These are phyloP conservation scores for Backusella tarrabulga DNA, from an alignment of 192 early-diverging fungal species.

Conservation along the genomic window DNA sequence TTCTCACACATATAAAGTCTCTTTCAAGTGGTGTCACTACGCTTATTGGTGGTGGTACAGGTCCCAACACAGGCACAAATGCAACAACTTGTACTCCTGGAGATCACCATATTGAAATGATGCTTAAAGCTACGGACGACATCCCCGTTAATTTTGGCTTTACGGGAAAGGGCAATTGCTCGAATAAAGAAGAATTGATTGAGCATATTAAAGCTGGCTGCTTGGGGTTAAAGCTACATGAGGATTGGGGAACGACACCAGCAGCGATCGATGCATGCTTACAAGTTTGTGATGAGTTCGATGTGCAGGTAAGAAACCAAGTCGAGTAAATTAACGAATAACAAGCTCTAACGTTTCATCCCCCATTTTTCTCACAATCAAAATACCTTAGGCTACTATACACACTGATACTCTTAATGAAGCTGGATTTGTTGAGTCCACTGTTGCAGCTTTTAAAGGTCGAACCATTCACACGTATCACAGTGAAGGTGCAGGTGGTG, in stretches of 20 bases:
- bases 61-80: slow-evolving; percentile 95
- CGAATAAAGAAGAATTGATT: slow-evolving; percentile 58
- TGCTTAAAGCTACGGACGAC: slow-evolving; percentile 87
- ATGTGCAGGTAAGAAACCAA: slow-evolving; percentile 60
- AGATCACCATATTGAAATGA: slow-evolving; percentile 76
- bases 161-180: slow-evolving; percentile 94
- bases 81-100: slow-evolving; percentile 97
- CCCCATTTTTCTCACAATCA: neutral
- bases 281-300: slow-evolving; percentile 79
- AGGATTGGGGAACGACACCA: slow-evolving; percentile 97
- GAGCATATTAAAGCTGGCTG: slow-evolving; percentile 88
- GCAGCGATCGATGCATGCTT: slow-evolving; percentile 91
- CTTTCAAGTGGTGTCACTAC: slow-evolving; percentile 82
- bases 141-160: slow-evolving; percentile 91
- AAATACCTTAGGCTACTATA: slow-evolving; percentile 66
- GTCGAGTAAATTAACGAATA: too few species aligned
- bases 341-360: too few species aligned
- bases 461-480: slow-evolving; percentile 97
- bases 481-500: slow-evolving; percentile 95
- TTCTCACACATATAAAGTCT: slow-evolving; percentile 42
- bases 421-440: slow-evolving; percentile 92
- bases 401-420: slow-evolving; percentile 99
- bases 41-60: slow-evolving; percentile 88
- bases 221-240: slow-evolving; percentile 89
- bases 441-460: slow-evolving; percentile 85